phyloP scores from a whole-genome alignment of 1,139 yeast genomes.

The Pichia sp. region DNA sequence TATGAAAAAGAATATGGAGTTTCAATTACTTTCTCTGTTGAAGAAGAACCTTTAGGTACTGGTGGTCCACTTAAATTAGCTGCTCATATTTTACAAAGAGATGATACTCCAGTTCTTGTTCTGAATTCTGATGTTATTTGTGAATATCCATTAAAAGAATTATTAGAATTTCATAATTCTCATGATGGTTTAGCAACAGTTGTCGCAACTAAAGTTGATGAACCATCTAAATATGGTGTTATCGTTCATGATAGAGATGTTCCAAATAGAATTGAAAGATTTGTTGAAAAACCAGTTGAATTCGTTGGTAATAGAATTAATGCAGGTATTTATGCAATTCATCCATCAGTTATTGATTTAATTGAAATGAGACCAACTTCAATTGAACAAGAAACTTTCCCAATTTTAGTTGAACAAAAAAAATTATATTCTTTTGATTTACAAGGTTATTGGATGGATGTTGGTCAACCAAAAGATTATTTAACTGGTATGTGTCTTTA shows the following conservation, averaged over 20 bases:
- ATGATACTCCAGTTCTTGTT: slow-evolving; percentile 93
- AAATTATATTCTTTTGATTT: slow-evolving; percentile 92
- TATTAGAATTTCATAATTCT: slow-evolving; percentile 86
- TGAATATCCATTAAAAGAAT: slow-evolving; percentile 93
- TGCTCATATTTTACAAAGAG: slow-evolving; percentile 88
- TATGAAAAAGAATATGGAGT: slow-evolving; percentile 96
- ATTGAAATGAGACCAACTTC: slow-evolving; percentile 98
- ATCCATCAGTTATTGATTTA: slow-evolving; percentile 94
- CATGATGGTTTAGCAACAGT: slow-evolving; percentile 99
- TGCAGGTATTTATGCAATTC: slow-evolving; percentile 94
- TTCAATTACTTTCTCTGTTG: slow-evolving; percentile 92
- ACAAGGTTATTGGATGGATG: slow-evolving; percentile 99
- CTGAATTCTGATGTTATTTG: slow-evolving; percentile 98
- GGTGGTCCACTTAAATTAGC: slow-evolving; percentile 99
- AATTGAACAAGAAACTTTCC: slow-evolving; percentile 99
- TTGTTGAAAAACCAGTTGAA: slow-evolving; percentile 99
- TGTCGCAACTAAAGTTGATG: slow-evolving; percentile 99
- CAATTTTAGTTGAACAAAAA: slow-evolving; percentile 82
- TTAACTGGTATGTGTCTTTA: slow-evolving; percentile 92
- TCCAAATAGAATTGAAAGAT: slow-evolving; percentile 93
- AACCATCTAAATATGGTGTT: slow-evolving; percentile 99
- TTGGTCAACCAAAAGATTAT: slow-evolving; percentile 99
- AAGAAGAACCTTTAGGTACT: slow-evolving; percentile 98
- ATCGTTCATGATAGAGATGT: slow-evolving; percentile 93
- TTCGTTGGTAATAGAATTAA: slow-evolving; percentile 97